Percentiles rank a stretch among this genome's conserved stretches.
phyloP scores from a whole-genome alignment of 257 asterid species.

The Solanum acaule region DNA sequence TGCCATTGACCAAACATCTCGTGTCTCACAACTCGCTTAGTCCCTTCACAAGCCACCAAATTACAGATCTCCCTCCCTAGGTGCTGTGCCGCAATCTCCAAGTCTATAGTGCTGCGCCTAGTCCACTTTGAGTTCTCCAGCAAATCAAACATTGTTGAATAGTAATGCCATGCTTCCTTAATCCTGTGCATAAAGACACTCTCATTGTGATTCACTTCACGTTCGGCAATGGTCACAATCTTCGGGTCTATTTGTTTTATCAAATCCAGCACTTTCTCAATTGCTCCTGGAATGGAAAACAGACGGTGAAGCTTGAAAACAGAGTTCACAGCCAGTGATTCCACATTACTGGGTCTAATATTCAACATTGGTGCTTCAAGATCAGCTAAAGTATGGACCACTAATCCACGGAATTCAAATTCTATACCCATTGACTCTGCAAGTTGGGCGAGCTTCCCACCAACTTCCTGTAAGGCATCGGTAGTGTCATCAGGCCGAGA shows the following conservation, averaged over 20 bases:
- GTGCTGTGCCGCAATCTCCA: not conserved
- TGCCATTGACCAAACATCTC: no score
- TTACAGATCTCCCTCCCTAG: not conserved
- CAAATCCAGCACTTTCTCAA: not conserved
- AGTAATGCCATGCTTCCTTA: not conserved
- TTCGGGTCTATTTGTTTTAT: no score
- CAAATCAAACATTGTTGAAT: not conserved
- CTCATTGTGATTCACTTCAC: no score
- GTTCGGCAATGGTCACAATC: no score
- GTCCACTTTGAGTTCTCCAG: not conserved
- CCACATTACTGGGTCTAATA: not conserved
- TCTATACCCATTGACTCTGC: no score
- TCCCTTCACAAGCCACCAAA: not conserved
- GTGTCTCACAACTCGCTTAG: not conserved
- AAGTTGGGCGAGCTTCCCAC: no score
- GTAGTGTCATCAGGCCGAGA: no score
- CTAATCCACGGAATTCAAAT: no score
- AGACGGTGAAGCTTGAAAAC: not conserved
- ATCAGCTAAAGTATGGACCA: not conserved
- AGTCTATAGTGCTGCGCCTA: no score
- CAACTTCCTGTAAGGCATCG: no score
- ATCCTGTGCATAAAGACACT: no score
- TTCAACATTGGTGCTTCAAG: not conserved
- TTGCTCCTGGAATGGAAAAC: not conserved
- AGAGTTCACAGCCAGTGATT: not conserved